Conservation (phyloP, 2,329 filamentous ascomycete species). For the Penicillium sp. region DNA sequence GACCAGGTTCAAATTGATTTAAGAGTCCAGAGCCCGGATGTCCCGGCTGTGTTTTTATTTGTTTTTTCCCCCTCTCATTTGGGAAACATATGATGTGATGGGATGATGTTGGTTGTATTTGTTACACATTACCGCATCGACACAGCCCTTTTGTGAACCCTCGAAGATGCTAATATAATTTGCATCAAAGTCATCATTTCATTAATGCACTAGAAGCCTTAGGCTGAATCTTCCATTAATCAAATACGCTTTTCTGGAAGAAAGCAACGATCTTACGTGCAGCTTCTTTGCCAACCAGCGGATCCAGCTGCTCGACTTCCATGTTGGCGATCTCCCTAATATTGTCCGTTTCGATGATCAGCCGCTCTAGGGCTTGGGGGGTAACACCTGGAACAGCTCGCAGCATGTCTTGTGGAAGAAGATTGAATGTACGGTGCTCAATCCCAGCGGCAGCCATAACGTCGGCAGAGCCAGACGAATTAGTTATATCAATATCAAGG, state of each 20-base stretch:
- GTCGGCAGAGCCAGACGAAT: slow-evolving; percentile 40
- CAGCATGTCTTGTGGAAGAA: slow-evolving; percentile 87
- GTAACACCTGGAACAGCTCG: slow-evolving; percentile 79
- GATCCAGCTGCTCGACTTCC: slow-evolving; percentile 67
- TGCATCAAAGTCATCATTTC: not conserved
- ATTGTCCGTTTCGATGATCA: slow-evolving; percentile 72
- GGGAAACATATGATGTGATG: not conserved
- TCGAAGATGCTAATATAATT: not conserved
- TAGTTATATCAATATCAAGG: slow-evolving; percentile 56
- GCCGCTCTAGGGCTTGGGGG: slow-evolving; percentile 68
- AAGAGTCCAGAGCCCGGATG: not conserved
- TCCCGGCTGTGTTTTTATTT: slow-evolving; percentile 3
- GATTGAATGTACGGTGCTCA: slow-evolving; percentile 69
- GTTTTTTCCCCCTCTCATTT: not conserved
- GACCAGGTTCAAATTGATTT: slow-evolving; percentile 3
- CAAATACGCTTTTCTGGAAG: slow-evolving; percentile 67
- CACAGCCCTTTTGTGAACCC: not conserved
- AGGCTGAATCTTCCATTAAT: slow-evolving; percentile 26
- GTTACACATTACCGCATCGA: not conserved
- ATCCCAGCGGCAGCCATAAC: slow-evolving; percentile 56
- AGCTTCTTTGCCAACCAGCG: slow-evolving; percentile 72
- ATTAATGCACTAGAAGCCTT: not conserved
- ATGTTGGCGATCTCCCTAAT: slow-evolving; percentile 84
- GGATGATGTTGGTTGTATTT: not conserved
- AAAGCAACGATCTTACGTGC: slow-evolving; percentile 75